Percentiles rank a stretch among this genome's conserved stretches.
Conservation (phyloP, 805 yeast species). For the Metschnikowia orientalis region DNA sequence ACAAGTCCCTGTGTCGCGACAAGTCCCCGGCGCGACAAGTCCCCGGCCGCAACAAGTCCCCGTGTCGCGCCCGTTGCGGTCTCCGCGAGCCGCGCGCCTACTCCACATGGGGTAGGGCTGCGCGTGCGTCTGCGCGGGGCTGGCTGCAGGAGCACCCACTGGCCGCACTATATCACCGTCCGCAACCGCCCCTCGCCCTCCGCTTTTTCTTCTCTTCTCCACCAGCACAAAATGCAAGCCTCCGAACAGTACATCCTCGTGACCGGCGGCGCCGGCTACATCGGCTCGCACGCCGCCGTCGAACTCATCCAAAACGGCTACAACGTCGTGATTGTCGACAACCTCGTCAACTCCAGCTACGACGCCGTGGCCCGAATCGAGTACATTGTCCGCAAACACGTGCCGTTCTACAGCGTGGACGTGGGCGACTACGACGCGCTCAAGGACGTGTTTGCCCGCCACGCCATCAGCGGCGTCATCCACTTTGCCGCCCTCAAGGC, state of each 20-base stretch:
- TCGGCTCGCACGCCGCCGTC: slow-evolving; percentile 76
- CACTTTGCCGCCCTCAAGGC: slow-evolving; percentile 85
- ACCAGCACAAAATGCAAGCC: no score
- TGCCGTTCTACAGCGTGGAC: slow-evolving; percentile 58
- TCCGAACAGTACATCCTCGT: slow-evolving; percentile 47
- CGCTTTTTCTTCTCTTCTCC: no score
- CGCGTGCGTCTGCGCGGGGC: no score
- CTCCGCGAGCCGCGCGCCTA: slow-evolving; percentile 3
- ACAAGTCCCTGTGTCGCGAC: no score
- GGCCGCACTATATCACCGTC: not conserved
- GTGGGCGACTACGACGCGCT: slow-evolving; percentile 47
- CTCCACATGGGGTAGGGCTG: slow-evolving; percentile 1
- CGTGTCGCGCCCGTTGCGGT: not conserved
- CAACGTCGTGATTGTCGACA: slow-evolving; percentile 71
- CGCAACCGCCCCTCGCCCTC: no score
- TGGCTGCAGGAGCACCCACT: no score
- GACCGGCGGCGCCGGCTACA: slow-evolving; percentile 86
- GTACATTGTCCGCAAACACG: slow-evolving; percentile 43
- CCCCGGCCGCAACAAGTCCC: not conserved
- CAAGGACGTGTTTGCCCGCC: slow-evolving; percentile 43
- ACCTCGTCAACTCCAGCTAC: slow-evolving; percentile 59
- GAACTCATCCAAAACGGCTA: slow-evolving; percentile 58
- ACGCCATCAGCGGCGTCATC: slow-evolving; percentile 54
- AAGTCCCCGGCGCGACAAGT: not conserved
- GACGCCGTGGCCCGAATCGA: slow-evolving; percentile 65